A percentile compares a stretch with the other conserved stretches of the same genome.
These are phyloP conservation scores for Polygonum aviculare DNA, from an alignment of 148 eudicot genomes.

Conservation along the genomic window DNA sequence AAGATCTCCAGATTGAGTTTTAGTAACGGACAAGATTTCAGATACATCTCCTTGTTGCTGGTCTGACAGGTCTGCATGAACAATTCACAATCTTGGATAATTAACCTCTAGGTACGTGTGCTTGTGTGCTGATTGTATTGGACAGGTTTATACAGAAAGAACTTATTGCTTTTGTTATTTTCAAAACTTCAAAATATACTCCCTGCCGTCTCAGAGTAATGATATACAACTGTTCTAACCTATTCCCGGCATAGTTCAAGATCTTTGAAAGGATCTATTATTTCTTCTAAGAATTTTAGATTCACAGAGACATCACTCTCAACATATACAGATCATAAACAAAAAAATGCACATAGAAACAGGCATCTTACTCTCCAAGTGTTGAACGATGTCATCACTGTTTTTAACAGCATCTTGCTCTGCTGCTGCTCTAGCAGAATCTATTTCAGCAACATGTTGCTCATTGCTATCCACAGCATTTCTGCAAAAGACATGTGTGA, in stretches of 20 bases:
- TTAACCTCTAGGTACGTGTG: neutral
- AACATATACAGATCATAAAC: too few species aligned
- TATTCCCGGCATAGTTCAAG: too few species aligned
- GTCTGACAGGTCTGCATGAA: constrained; percentile 44
- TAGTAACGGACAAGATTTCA: constrained; percentile 36
- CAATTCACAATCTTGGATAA: neutral
- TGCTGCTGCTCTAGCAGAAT: constrained; percentile 48
- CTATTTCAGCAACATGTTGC: constrained; percentile 59
- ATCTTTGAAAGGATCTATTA: too few species aligned
- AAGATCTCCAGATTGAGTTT: constrained; percentile 49
- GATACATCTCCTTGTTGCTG: constrained; percentile 46
- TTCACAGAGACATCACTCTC: too few species aligned
- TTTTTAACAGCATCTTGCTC: constrained; percentile 50
- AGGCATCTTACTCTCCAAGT: constrained; percentile 44
- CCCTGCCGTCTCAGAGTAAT: too few species aligned
- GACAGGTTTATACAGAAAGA: neutral
- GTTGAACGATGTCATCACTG: constrained; percentile 46
- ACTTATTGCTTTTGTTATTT: too few species aligned
- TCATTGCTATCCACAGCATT: constrained; percentile 40
- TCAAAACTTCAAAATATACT: too few species aligned
- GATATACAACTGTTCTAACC: too few species aligned
- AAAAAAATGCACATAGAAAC: neutral
- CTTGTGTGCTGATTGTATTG: neutral
- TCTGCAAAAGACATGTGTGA: constrained; percentile 24
- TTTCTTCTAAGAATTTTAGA: too few species aligned